phyloP scores from a whole-genome alignment of 2,329 filamentous ascomycete species.

The Phialophora chinensis region DNA sequence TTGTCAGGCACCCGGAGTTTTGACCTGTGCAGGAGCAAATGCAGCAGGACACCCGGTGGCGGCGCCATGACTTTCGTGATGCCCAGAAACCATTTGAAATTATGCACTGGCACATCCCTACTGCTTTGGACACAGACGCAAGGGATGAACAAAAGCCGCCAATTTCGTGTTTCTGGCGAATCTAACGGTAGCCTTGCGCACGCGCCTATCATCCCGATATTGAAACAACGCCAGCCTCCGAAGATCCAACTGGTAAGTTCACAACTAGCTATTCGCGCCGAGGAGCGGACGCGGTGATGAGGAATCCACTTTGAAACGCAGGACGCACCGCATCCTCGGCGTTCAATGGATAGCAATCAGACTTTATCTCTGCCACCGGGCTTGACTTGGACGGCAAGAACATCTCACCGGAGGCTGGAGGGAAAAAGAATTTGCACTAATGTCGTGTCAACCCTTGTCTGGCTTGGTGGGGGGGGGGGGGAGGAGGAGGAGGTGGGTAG shows the following conservation, averaged over 20 bases:
- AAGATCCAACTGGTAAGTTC: neutral
- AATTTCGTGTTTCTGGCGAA: neutral
- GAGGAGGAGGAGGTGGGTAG: neutral
- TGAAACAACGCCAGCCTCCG: neutral
- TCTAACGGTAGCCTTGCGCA: neutral
- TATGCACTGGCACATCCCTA: neutral
- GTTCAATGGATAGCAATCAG: neutral
- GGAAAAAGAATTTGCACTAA: too few relatives aligned
- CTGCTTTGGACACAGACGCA: neutral
- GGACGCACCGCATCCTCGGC: neutral
- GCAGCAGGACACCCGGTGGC: neutral
- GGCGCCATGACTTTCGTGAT: neutral
- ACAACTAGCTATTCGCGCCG: neutral
- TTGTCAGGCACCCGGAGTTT: neutral
- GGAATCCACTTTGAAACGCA: neutral
- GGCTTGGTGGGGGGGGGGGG: neutral
- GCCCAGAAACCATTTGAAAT: constrained; percentile 1
- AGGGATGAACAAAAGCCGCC: neutral
- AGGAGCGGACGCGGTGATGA: neutral
- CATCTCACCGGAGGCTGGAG: neutral
- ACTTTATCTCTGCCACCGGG: neutral
- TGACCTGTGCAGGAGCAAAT: neutral
- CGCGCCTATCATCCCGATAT: neutral
- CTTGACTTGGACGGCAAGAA: neutral
- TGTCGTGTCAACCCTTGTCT: neutral